phyloP scores from a whole-genome alignment of 345 rosid species.

The Bruguiera gymnorhiza region DNA sequence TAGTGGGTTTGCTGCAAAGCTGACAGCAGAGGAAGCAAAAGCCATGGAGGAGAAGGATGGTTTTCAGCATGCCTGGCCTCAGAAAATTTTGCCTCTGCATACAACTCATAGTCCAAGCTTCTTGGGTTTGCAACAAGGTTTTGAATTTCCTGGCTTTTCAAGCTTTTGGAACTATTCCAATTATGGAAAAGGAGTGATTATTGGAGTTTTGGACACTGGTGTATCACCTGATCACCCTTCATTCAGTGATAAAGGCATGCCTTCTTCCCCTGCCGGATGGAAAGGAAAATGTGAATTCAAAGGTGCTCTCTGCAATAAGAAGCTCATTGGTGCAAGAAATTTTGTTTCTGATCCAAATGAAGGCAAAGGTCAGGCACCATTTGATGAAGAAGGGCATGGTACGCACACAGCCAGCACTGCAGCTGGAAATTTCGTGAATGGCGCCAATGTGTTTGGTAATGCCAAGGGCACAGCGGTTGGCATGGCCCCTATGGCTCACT shows the following conservation, averaged over 20 bases:
- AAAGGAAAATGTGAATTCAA: slow-evolving; percentile 31
- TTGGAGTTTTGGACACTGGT: slow-evolving; percentile 28
- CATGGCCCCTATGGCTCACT: slow-evolving; percentile 52
- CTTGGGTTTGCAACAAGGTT: slow-evolving; percentile 22
- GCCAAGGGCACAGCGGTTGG: slow-evolving; percentile 68
- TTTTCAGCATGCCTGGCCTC: slow-evolving; percentile 32
- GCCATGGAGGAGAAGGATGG: slow-evolving; percentile 40
- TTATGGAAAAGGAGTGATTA: slow-evolving; percentile 24
- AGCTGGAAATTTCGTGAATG: slow-evolving; percentile 45
- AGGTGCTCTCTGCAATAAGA: slow-evolving; percentile 22
- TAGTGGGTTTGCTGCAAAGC: slow-evolving; percentile 53
- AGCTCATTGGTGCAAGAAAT: slow-evolving; percentile 29
- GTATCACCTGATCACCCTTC: slow-evolving; percentile 26
- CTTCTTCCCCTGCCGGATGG: slow-evolving; percentile 26
- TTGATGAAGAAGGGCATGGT: slow-evolving; percentile 30
- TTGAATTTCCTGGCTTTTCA: slow-evolving; percentile 10
- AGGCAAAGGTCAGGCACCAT: not conserved
- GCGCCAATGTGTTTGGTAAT: slow-evolving; percentile 24
- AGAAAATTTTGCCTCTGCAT: slow-evolving; percentile 24
- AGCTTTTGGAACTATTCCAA: slow-evolving; percentile 7
- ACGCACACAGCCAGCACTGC: slow-evolving; percentile 29
- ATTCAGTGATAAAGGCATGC: slow-evolving; percentile 22
- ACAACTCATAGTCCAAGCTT: slow-evolving; percentile 26
- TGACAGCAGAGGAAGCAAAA: slow-evolving; percentile 43
- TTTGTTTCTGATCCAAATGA: not conserved